Evolutionary conservation across 2,329 filamentous ascomycete genomes (phyloP), one percentile per base, ranked within the genome.

Genomic region (Emergomyces pasteurianus): DNA sequence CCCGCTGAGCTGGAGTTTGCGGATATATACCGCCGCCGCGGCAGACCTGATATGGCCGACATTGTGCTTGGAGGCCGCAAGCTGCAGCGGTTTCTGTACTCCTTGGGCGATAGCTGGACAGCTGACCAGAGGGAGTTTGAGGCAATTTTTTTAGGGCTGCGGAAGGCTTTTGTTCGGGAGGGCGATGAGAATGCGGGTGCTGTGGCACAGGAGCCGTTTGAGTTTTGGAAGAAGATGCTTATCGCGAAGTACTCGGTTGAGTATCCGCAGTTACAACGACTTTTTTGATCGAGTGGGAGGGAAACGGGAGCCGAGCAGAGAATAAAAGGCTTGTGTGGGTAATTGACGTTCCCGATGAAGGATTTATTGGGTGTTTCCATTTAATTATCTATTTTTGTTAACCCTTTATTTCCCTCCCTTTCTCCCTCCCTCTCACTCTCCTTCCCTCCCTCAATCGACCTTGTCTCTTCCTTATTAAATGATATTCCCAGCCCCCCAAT

Each of bases 101-200:
- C 43, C 6, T 26, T 58, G 43, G 57, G 57, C n/a, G 57, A 52
- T 38, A 58, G 57, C 31, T 58, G 57, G 57, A 58, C 57, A 10
- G 43, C 21, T 16, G 57, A 58, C 16, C 43, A 58, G 43, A 18
- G 47, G 16, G 47, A 34, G 31, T 58, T 58, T 28, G 57, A 58
- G 31, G 47, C 57, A 5, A 26, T 58, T 31, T 58, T 58, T 49
- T 42, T 46, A 28, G 57, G 57, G 12, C 43, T 58, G 26, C 26
- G 57, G 10, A 58, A 52, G n/a, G 57, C 57, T n/a, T 58, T 49
- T 40, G 40, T 52, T 36, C 28, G 28, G 18, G 57, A 58, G 16
- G 57, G 57, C 2, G 57, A 58, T 31, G 57, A 58, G 38, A 21
- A 26, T 34, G 23, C 54, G 38, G 54, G 23, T 9, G 26, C 38